Base-by-base conservation (phyloP, 345 rosid species). In the Erodium maritimum region DNA sequence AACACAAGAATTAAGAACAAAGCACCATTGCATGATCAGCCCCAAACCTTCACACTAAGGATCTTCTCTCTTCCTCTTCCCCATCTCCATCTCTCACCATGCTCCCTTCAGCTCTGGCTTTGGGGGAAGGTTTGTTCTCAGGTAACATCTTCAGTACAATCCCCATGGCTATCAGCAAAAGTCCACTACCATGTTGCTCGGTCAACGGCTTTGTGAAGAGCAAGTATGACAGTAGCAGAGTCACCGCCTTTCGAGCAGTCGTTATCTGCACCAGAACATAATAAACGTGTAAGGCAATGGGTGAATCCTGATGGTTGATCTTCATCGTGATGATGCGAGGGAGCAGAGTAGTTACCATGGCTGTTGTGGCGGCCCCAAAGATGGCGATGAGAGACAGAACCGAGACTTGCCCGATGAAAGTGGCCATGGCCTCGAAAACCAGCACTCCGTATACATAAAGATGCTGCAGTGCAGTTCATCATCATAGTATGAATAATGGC, bases 291-390 rank as follows among this genome's bases (percentile, higher is more conserved):
- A n/a, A n/a, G n/a, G n/a, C n/a, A n/a, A n/a, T n/a, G n/a, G n/a
- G n/a, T n/a, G n/a, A n/a, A n/a, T n/a, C n/a, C n/a, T n/a, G n/a
- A n/a, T n/a, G n/a, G n/a, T n/a, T 86, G 71, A 86, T 77, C 94
- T 88, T 73, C 75, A 11, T 42, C 12, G 16, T n/a, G n/a, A n/a
- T n/a, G n/a, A n/a, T n/a, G n/a, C n/a, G n/a, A n/a, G n/a, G n/a
- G 37, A 11, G 5, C 37, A 29, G 37, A 11, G 37, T 29, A 29
- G 5, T 29, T 82, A 93, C 99, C 91, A 93, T 82, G 52, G 99
- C 95, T 20, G 99, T 93, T 17, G 91, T 83, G 23, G 99, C 96
- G 11, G 99, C 99, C 50, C 99, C 96, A 12, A 89, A 93, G 60
- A 93, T 73, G 52, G 99, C 96, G 55, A 87, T 87, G 67, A 93